A percentile compares a stretch with the other conserved stretches of the same genome.
Evolutionary conservation across 176 grass and related monocot genomes (phyloP).

Genomic region (Ananas comosus): DNA sequence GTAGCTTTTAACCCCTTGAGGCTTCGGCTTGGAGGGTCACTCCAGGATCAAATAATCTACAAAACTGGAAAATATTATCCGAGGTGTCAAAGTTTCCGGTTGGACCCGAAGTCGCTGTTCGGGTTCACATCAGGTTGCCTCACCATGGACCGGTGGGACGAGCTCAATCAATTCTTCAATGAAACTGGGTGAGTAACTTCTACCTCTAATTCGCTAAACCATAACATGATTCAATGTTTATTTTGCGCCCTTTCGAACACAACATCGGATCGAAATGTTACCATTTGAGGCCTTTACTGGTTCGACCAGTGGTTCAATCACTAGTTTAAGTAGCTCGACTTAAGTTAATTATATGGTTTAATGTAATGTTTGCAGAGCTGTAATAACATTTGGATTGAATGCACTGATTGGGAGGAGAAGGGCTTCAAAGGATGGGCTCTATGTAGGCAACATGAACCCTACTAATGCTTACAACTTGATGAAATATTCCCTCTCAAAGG

Average conservation of each 20-base stretch:
- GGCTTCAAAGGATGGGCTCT: conserved; percentile 10
- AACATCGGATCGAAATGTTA: no score
- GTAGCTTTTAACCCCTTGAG: conserved; percentile 42
- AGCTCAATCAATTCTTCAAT: conserved; percentile 45
- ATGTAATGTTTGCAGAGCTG: conserved; percentile 26
- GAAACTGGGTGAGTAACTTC: conserved; percentile 29
- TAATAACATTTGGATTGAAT: conserved; percentile 56
- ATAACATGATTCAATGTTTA: not conserved
- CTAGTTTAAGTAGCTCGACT: not conserved
- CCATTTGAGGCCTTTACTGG: not conserved
- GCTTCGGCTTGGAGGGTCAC: conserved; percentile 47
- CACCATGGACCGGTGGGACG: conserved; percentile 34
- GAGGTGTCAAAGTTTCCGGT: conserved; percentile 23
- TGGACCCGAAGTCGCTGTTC: conserved; percentile 28
- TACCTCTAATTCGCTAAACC: not conserved
- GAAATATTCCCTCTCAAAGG: conserved; percentile 29
- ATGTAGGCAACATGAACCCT: conserved; percentile 32
- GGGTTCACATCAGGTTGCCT: conserved; percentile 45
- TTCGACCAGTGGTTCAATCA: not conserved
- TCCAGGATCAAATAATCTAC: conserved; percentile 52
- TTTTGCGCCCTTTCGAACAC: no score
- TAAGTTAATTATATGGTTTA: not conserved
- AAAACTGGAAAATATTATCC: conserved; percentile 15
- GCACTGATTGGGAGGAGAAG: conserved; percentile 38
- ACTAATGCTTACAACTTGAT: conserved; percentile 45